Conservation (phyloP, 73 alveolate species). For the Loxodes magnus region DNA sequence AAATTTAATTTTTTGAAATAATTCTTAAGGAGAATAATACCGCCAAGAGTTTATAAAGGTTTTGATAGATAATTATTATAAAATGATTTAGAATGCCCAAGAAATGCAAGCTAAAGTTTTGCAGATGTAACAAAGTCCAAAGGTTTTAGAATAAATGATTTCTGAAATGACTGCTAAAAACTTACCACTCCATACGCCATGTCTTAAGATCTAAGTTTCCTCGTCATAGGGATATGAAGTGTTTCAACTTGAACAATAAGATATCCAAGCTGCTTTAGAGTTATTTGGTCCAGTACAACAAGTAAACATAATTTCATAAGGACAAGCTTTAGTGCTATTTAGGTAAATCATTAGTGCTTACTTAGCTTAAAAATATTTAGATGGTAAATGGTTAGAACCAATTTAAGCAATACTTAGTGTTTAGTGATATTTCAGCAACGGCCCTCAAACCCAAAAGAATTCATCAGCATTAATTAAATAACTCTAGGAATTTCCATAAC, state of each 20-base stretch:
- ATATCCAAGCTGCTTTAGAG: background rate
- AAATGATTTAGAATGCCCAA: too few relatives aligned
- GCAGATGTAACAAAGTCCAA: background rate
- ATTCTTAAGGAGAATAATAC: too few relatives aligned
- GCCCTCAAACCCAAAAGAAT: too few relatives aligned
- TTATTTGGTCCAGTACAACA: background rate
- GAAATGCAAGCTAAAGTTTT: background rate
- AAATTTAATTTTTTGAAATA: too few relatives aligned
- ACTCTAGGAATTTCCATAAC: too few relatives aligned
- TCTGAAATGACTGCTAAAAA: background rate
- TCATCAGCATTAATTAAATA: too few relatives aligned
- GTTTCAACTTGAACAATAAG: background rate
- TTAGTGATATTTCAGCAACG: slow-evolving; percentile 20
- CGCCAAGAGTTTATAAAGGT: too few relatives aligned
- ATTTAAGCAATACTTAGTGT: slow-evolving; percentile 24
- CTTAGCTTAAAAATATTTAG: slow-evolving; percentile 27
- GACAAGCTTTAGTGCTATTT: slow-evolving; percentile 15
- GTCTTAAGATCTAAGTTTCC: background rate
- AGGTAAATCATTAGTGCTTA: slow-evolving; percentile 30
- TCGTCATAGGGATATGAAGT: background rate
- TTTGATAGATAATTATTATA: too few relatives aligned
- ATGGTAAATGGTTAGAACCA: slow-evolving; percentile 18
- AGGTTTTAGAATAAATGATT: background rate
- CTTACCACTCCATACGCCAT: background rate
- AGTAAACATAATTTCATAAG: background rate